Evolutionary conservation across 176 grass and related monocot genomes (phyloP).

Genomic region (Aegilops longissima): DNA sequence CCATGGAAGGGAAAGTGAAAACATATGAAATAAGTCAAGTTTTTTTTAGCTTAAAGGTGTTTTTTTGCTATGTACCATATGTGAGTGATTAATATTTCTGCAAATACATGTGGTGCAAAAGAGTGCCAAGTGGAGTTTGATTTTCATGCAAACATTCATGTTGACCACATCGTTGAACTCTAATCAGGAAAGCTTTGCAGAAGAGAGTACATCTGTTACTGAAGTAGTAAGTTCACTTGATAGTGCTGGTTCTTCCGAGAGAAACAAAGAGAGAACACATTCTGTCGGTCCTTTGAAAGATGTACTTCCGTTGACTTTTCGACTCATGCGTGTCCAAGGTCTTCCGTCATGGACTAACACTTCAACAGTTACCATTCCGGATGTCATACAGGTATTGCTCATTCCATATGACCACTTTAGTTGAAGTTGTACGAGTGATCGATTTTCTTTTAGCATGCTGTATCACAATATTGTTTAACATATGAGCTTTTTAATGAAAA

Average conservation of each 20-base stretch:
- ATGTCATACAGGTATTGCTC: conserved; percentile 78
- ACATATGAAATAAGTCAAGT: neutral
- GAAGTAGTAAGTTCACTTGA: conserved; percentile 22
- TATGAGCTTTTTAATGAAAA: neutral
- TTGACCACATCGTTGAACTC: neutral
- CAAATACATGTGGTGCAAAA: conserved; percentile 1
- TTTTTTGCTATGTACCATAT: neutral
- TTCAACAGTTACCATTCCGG: conserved; percentile 66
- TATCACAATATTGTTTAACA: neutral
- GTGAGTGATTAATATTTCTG: conserved; percentile 11
- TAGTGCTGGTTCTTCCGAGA: conserved; percentile 35
- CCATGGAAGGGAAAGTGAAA: neutral
- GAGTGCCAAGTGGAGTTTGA: neutral
- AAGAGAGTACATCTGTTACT: conserved; percentile 19
- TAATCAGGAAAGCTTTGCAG: conserved; percentile 40
- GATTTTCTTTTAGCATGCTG: neutral
- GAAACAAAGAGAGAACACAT: conserved; percentile 29
- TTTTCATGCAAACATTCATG: neutral
- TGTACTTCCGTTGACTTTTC: conserved; percentile 48
- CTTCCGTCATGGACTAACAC: conserved; percentile 79
- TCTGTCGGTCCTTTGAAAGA: conserved; percentile 47
- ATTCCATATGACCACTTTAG: neutral
- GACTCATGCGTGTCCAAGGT: conserved; percentile 80
- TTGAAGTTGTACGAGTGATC: neutral
- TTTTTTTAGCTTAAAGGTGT: neutral